A percentile compares a stretch with the other conserved stretches of the same genome.
Evolutionary conservation across 371 early-diverging fungal species (phyloP).

Genomic region (Mucor plumbeus): DNA sequence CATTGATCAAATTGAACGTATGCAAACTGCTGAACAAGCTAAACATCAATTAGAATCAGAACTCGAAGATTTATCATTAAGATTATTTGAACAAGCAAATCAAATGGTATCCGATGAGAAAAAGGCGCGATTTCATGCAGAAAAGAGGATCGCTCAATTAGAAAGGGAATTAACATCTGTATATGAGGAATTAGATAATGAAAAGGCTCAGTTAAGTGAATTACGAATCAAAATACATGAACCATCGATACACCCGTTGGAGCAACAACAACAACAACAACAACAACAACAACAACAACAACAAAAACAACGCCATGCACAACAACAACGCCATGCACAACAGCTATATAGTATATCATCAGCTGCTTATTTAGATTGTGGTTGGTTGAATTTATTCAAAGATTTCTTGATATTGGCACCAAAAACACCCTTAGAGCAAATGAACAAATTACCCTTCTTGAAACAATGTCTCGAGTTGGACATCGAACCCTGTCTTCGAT

Average conservation of each 20-base stretch:
- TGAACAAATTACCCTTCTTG: conserved; percentile 25
- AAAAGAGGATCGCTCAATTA: conserved; percentile 11
- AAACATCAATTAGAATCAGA: conserved; percentile 27
- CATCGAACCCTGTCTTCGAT: conserved; percentile 31
- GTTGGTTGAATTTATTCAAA: conserved; percentile 20
- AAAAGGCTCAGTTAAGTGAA: conserved; percentile 27
- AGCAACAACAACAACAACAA: neutral
- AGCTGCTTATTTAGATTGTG: neutral
- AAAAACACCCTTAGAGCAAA: conserved; percentile 17
- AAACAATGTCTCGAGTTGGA: conserved; percentile 27
- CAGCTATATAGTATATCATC: neutral
- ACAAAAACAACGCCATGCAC: neutral
- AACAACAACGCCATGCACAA: neutral
- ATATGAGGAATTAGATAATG: conserved; percentile 18
- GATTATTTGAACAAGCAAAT: conserved; percentile 40
- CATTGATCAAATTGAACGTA: conserved; percentile 18
- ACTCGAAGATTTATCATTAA: conserved; percentile 31
- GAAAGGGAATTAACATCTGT: conserved; percentile 6
- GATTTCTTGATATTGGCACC: conserved; percentile 18
- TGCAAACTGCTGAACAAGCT: conserved; percentile 14
- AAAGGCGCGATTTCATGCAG: conserved; percentile 15
- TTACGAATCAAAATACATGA: conserved; percentile 13
- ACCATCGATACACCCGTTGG: neutral
- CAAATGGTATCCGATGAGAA: conserved; percentile 37
- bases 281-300: neutral